Base-by-base conservation (phyloP, 768 basidiomycete genomes). In the Paxillus ammoniavirescens region DNA sequence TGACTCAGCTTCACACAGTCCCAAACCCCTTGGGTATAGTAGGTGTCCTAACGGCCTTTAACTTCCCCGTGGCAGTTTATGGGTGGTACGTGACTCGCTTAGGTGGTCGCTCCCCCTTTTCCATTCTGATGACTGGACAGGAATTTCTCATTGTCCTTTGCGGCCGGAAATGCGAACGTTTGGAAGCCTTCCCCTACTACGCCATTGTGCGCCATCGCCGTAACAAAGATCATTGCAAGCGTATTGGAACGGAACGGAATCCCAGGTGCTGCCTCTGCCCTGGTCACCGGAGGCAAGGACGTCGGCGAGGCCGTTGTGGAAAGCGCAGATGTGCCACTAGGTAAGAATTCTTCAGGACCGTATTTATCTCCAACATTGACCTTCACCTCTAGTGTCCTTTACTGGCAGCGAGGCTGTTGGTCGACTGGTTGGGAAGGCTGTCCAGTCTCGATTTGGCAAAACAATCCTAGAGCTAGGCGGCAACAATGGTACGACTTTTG, bases 111-210 rank as follows among this genome's bases (percentile, higher is more conserved):
- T 26, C 8, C 50, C 41, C 53, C 53, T 47, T 52, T 38, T 42
- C 21, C 46, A 47, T 28, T 58, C 50, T 65, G 31, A 50, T 42
- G 53, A 18, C 44, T 56, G 47, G 30, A 18, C 63, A 93, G 94
- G 94, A 98, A 98, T 70, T 74, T 96, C 47, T 82, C 93, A 2
- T 77, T 98, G 21, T 91, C 93, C 4, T 73, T 98, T 53, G 87
- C 91, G 2, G 88, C 90, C 28, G 94, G 94, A 15, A 98, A 98
- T 69, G 87, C 93, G 2, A 95, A 93, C 0, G 69, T 98, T 43
- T 98, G 95, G 95, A 98, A 98, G 67, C 95, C 95, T 7, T 89
- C 93, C 0, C 91, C 87, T 2, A 89, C 80, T 2, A 98, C 95
- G 0, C 87, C 95, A 4, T 72, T 96, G 35, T 95, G 87, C 66